Conservation (phyloP, 805 yeast genomes). For the Candida gorgasii region DNA sequence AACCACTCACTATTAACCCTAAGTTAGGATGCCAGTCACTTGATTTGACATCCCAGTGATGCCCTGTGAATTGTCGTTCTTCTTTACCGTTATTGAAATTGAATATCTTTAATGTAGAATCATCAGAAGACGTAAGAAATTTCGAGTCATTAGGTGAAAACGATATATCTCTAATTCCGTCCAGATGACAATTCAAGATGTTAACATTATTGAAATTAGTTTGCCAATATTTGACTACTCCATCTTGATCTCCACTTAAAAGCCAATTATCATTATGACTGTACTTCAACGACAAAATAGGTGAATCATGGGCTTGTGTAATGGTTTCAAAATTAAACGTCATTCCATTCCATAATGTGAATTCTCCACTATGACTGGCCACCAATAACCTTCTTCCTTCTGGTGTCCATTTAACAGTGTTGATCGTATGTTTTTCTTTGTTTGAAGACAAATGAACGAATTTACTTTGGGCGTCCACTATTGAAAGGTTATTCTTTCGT, state of each 20-base stretch:
- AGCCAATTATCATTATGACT: constrained; percentile 94
- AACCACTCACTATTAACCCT: constrained; percentile 88
- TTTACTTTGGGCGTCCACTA: constrained; percentile 69
- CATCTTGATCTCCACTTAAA: constrained; percentile 90
- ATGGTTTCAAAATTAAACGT: constrained; percentile 94
- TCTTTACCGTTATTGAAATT: constrained; percentile 86
- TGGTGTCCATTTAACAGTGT: constrained; percentile 94
- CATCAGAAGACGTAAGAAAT: constrained; percentile 94
- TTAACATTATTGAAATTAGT: constrained; percentile 96
- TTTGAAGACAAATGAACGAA: constrained; percentile 90
- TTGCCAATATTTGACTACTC: constrained; percentile 93
- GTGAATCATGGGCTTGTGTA: constrained; percentile 97
- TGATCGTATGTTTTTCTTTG: constrained; percentile 88
- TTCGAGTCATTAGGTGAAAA: constrained; percentile 90
- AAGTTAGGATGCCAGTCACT: constrained; percentile 95
- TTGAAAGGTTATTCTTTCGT: constrained; percentile 38
- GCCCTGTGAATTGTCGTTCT: constrained; percentile 81
- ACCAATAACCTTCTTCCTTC: constrained; percentile 90
- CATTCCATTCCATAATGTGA: constrained; percentile 95
- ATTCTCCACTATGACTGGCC: constrained; percentile 91
- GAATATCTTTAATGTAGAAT: constrained; percentile 88
- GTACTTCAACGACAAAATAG: constrained; percentile 76
- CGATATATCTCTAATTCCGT: constrained; percentile 81
- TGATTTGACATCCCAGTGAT: constrained; percentile 98
- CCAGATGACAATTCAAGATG: constrained; percentile 69